Percentiles rank a stretch among this genome's conserved stretches.
Conservation (phyloP, 345 rosid species). For the Eucalyptus brandiana region DNA sequence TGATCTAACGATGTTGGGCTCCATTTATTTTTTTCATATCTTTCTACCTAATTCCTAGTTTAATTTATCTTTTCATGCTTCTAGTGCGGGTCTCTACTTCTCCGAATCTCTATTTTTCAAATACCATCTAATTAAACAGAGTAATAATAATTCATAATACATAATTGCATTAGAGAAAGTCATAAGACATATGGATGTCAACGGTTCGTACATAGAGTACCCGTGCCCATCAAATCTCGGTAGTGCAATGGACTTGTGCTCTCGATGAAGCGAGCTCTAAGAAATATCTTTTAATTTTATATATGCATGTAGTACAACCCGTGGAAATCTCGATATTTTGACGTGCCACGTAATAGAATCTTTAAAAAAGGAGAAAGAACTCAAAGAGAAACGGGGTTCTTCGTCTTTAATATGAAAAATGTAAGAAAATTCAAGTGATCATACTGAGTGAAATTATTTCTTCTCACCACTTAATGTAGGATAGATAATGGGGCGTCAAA, state of each 20-base stretch:
- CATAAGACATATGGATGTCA: not conserved
- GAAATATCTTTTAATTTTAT: not conserved
- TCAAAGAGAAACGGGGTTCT: not conserved
- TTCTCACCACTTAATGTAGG: not conserved
- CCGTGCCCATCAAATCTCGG: not conserved
- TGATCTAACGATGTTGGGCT: not conserved
- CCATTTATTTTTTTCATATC: not conserved
- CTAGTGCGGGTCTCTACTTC: not conserved
- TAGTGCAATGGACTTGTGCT: not conserved
- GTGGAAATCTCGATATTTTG: not conserved
- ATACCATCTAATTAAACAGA: not conserved
- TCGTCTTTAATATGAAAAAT: not conserved
- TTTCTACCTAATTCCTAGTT: not conserved
- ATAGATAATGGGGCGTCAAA: not conserved
- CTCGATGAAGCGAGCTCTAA: not conserved
- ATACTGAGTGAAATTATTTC: not conserved
- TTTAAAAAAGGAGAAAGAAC: not conserved
- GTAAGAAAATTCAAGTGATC: not conserved
- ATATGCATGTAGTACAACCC: accelerated
- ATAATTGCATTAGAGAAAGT: not conserved
- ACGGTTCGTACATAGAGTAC: not conserved
- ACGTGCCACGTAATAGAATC: not conserved
- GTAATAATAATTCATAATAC: not conserved
- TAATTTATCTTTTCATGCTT: not conserved
- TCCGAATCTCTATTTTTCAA: not conserved